Evolutionary conservation across 2,329 filamentous ascomycete genomes (phyloP), one percentile per base, ranked within the genome.

Genomic region (Colletotrichum australisinense): DNA sequence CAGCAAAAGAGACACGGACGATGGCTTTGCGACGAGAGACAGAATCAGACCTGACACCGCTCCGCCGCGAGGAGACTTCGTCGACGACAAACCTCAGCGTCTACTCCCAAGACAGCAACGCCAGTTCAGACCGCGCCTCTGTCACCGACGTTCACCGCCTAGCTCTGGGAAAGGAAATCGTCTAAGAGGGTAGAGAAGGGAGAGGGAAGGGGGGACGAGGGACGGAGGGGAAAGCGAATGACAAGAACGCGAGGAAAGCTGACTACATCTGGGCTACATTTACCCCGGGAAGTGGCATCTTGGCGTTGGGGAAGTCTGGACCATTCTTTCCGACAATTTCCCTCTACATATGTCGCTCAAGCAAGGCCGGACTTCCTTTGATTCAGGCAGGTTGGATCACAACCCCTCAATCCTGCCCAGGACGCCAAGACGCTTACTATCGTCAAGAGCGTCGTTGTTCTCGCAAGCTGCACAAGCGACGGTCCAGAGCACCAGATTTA

Each of bases 381-480:
- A 56, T 67, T 68, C 53, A 30, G 58, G 30, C 52, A 38, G 59
- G 63, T 63, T 67, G 57, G 67, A 71, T 53, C 53, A 19, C 49
- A 71, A 32, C 60, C 71, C 67, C 71, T 62, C 62, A 56, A 32
- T 62, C 38, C 52, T 42, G 46, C 71, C 71, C 56, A 62, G 46
- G 67, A 62, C 55, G 67, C 71, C 71, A 73, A 73, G 71, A 62
- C 56, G 60, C 67, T 66, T 42, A 71, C 67, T 65, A 56, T 73
- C 42, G 42, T 60, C n/a, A 46, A 73, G 60, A 64, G 19, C 16
- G 3, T 49, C 19, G 42, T 49, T 19, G 59, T 24, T 30, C 46
- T 62, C 56, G 60, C 46, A 70, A 19, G 67, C 14, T 26, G 66
- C 32, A 19, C 32, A 65, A 70, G 63, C 38, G 55, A 55, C 60